Base-by-base conservation (phyloP, 371 early-diverging fungal genomes). In the Umbelopsis sp. region DNA sequence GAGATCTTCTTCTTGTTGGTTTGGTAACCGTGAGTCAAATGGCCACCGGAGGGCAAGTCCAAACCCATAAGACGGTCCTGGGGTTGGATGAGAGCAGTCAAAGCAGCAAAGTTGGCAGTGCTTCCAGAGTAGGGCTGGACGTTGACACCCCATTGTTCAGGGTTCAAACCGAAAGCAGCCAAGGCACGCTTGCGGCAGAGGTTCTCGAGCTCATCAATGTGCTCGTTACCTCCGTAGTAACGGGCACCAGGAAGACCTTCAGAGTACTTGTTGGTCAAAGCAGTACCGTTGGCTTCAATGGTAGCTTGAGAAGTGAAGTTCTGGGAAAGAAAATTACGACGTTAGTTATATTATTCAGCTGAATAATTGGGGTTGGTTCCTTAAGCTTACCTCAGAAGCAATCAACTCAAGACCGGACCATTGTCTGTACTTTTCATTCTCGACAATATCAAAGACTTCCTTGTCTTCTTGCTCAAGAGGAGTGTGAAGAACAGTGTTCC, bases 21-120 rank as follows among this genome's bases (percentile, higher is more conserved):
- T 87, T 99, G 98, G 88, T 97, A 99, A 44, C 99, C 99, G 87
- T 99, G 99, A 46, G 99, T 97, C 86, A 99, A 91, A 76, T 99
- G 99, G 12, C 99, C 99, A 80, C 99, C 99, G 57, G 98, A 96
- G 24, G 99, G 98, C 69, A 99, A 87, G 74, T 99, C 98, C 73
- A 99, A 89, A 66, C 99, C 99, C 99, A 99, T 98, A 74, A 99
- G 85, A 72, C 99, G 93, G 71, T 99, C 99, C 65, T 96, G 96
- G 52, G 99, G 99, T 77, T 92, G 89, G 76, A 99, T 86, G 72
- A 99, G 80, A 45, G 97, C 99, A 46, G 94, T 93, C 77, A 99
- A 94, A 44, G 99, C 98, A 70, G 97, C 94, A 74, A 99, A 94
- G 87, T 99, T 99, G 72, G 99, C 99, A 35, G 98, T 96, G 46